Evolutionary conservation across 305 asterid genomes (phyloP).

Genomic region (Rubia tinctorum): DNA sequence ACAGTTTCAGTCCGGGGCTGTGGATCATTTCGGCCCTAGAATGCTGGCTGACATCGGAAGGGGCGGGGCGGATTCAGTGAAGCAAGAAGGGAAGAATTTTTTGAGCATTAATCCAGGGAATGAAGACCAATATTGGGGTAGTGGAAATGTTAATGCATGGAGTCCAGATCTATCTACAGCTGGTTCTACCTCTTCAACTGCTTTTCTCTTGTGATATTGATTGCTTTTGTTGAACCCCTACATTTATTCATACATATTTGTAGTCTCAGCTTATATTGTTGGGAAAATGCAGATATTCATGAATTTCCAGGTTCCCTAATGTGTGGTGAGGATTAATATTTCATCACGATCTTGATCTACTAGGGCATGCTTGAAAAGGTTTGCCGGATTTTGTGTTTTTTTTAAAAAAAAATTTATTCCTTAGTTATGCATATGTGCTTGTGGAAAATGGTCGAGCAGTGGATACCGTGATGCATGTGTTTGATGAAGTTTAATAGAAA

Average conservation of each 20-base stretch:
- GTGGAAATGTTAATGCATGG: constrained; percentile 15
- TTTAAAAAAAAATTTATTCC: no score
- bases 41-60: constrained; percentile 8
- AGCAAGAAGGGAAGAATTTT: constrained; percentile 18
- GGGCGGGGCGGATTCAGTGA: constrained; percentile 10
- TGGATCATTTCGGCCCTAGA: constrained; percentile 14
- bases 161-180: constrained; percentile 19
- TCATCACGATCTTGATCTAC: no score
- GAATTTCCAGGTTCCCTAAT: no score
- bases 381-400: no score
- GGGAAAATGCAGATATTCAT: not conserved
- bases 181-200: constrained; percentile 16
- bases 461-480: no score
- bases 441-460: no score
- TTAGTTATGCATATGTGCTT: no score
- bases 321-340: no score
- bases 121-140: constrained; percentile 23
- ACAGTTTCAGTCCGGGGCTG: constrained; percentile 12
- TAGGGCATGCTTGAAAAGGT: no score
- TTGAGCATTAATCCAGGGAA: constrained; percentile 11
- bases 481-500: no score
- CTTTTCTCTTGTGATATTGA: constrained; percentile 15
- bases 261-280: not conserved
- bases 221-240: constrained; percentile 1
- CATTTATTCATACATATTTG: not conserved